These are phyloP conservation scores for Kappamyces sp. DNA, from an alignment of 192 early-diverging fungal species.

Conservation along the genomic window DNA sequence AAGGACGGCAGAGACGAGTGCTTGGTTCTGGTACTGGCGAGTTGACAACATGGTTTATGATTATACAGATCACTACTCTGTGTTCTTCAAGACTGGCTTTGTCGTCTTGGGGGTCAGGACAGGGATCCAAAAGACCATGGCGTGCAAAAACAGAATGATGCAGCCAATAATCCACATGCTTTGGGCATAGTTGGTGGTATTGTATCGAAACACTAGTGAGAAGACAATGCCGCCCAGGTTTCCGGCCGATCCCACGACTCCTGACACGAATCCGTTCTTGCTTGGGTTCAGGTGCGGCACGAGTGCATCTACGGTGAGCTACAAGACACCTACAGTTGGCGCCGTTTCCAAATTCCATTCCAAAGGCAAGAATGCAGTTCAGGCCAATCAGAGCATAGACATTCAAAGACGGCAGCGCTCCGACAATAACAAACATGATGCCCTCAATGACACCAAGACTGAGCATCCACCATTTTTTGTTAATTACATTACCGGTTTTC, in stretches of 20 bases:
- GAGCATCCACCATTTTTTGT: slow-evolving; percentile 23
- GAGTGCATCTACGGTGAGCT: slow-evolving; percentile 26
- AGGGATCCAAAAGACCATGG: too few relatives aligned
- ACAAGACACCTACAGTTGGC: slow-evolving; percentile 30
- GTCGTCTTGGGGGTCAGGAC: too few relatives aligned
- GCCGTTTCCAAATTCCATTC: slow-evolving; percentile 47
- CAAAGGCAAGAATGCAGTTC: slow-evolving; percentile 48
- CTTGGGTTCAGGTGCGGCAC: slow-evolving; percentile 51
- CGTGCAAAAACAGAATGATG: slow-evolving; percentile 16
- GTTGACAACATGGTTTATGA: too few relatives aligned
- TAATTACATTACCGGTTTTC: slow-evolving; percentile 12
- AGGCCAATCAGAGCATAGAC: slow-evolving; percentile 36
- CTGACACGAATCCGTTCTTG: slow-evolving; percentile 42
- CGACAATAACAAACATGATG: slow-evolving; percentile 40
- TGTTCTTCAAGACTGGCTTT: too few relatives aligned
- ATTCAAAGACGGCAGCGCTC: slow-evolving; percentile 32
- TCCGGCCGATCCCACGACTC: slow-evolving; percentile 59
- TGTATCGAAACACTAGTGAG: slow-evolving; percentile 42
- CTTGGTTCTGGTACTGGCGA: too few relatives aligned
- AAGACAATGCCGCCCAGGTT: slow-evolving; percentile 57
- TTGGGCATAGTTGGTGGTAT: slow-evolving; percentile 18
- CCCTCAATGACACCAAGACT: slow-evolving; percentile 46
- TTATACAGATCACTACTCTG: too few relatives aligned
- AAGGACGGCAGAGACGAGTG: too few relatives aligned
- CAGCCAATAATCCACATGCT: slow-evolving; percentile 46